A percentile compares a stretch with the other conserved stretches of the same genome.
Conservation (phyloP, 2,329 filamentous ascomycete genomes). For the Scytalidium sp. region DNA sequence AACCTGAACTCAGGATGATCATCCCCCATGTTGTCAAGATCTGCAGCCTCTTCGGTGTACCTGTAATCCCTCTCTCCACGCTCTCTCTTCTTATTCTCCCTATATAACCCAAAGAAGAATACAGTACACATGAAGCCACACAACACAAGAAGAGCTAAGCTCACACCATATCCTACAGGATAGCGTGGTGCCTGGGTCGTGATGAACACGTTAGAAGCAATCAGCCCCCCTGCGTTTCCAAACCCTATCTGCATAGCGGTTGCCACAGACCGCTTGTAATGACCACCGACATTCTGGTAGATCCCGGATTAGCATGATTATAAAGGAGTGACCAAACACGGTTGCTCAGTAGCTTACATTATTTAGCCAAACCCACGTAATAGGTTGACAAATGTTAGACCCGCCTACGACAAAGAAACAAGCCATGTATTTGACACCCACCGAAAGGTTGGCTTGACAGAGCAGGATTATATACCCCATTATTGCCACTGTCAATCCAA, state of each 20-base stretch:
- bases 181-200: constrained; percentile 31
- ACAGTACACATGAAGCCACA: constrained; percentile 20
- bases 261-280: constrained; percentile 49
- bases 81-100: constrained; percentile 43
- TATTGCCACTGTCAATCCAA: constrained; percentile 24
- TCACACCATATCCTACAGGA: constrained; percentile 7
- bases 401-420: constrained; percentile 34
- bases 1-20: constrained; percentile 48
- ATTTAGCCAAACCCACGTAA: constrained; percentile 43
- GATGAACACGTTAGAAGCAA: constrained; percentile 34
- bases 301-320: background rate
- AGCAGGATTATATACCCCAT: constrained; percentile 34
- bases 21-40: constrained; percentile 44
- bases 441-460: constrained; percentile 43
- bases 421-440: constrained; percentile 31
- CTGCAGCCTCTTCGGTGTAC: constrained; percentile 29
- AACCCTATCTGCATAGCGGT: constrained; percentile 47
- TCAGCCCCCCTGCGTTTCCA: constrained; percentile 41
- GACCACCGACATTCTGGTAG: constrained; percentile 42
- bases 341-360: constrained; percentile 27
- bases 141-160: constrained; percentile 3
- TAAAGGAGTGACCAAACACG: background rate
- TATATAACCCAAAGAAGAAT: constrained; percentile 38
- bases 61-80: constrained; percentile 42
- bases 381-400: constrained; percentile 31